Evolutionary conservation across 495 filamentous ascomycete species (phyloP), one percentile per base, ranked within the genome.

Genomic region (Beverwykella pulmonaria): DNA sequence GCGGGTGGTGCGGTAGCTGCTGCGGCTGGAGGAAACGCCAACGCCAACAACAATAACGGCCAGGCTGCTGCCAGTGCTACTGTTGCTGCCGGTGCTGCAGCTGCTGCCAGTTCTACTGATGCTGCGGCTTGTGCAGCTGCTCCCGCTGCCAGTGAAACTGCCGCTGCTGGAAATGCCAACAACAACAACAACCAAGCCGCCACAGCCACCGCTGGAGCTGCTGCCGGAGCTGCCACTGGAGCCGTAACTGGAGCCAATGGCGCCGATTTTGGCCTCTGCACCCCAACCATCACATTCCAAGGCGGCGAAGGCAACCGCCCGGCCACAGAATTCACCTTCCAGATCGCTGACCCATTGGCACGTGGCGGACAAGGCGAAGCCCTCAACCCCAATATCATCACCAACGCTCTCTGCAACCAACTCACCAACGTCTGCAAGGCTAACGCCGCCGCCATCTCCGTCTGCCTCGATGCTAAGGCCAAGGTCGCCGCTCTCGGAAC

Each of bases 341-440:
- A 81, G 63, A 74, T 83, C 57, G 74, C 74, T 52, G 82, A 84
- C 71, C 67, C 77, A 14, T 68, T 79, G 49, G 79, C 81, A 52
- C 75, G 75, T 60, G 74, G 79, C 68, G 81, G 81, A 46, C 81
- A 84, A 75, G 67, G 79, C 20, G 78, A 84, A 65, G 82, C 82
- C 4, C 76, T 86, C 39, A 84, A 85, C 78, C 82, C 82, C 60
- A 81, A 81, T 76, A 88, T 87, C 80, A 88, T 87, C 79, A 84
- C 84, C 77, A 87, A 86, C 80, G 81, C 83, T 59, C 81, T 86
- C 2, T 83, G 82, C 69, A 83, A 85, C 66, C 67, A 78, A 56
- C 70, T 87, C 30, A 64, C 39, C 57, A 85, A 73, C 59, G 75
- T 77, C 20, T 80, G 78, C 65, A 75, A 74, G 52, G 80, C 79